phyloP scores from a whole-genome alignment of 805 yeast genomes.

The Cyberlindnera petersonii region DNA sequence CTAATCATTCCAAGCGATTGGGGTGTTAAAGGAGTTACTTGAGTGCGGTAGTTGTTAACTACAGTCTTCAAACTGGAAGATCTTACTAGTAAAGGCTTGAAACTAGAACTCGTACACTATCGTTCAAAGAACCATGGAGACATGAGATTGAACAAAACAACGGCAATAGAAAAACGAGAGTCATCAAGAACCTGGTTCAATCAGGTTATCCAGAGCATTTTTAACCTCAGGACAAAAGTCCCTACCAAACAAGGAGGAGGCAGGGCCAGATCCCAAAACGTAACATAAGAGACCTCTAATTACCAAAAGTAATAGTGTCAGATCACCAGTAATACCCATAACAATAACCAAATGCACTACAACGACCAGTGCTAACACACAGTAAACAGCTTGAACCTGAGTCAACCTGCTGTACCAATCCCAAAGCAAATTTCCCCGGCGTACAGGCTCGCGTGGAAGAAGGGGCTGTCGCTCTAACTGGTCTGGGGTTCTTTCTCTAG shows the following conservation, averaged over 20 bases:
- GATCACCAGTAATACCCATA: constrained; percentile 19
- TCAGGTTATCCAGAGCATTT: neutral
- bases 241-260: constrained; percentile 15
- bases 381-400: neutral
- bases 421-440: neutral
- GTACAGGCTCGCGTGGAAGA: constrained; percentile 4
- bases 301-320: constrained; percentile 14
- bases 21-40: too few relatives aligned
- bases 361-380: constrained; percentile 2
- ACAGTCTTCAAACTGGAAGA: too few relatives aligned
- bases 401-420: neutral
- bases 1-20: too few relatives aligned
- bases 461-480: constrained; percentile 15
- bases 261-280: constrained; percentile 12
- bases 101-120: too few relatives aligned
- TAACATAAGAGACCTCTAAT: constrained; percentile 22
- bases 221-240: constrained; percentile 18
- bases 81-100: too few relatives aligned
- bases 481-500: neutral
- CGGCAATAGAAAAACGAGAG: too few relatives aligned
- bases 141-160: too few relatives aligned
- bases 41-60: too few relatives aligned
- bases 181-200: neutral
- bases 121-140: too few relatives aligned
- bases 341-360: constrained; percentile 8